Evolutionary conservation across 2,329 filamentous ascomycete species (phyloP).

Genomic region (Thelonectria blattea): DNA sequence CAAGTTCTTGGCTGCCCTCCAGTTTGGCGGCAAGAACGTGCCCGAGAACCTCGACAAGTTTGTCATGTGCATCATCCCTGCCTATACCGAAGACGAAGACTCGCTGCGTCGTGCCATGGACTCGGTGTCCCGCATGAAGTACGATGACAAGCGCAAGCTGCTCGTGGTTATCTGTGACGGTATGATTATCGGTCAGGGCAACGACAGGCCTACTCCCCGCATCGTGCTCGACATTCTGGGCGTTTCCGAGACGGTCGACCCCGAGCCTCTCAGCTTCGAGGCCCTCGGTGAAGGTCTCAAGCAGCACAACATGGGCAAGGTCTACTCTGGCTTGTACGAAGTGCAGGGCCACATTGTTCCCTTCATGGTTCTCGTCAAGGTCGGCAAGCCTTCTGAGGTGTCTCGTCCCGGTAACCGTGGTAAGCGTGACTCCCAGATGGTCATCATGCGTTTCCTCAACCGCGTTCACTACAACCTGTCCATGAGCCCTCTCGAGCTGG

Average conservation of each 20-base stretch:
- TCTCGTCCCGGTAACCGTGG: constrained; percentile 95
- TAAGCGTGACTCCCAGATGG: constrained; percentile 98
- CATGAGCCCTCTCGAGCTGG: constrained; percentile 95
- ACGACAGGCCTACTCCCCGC: constrained; percentile 91
- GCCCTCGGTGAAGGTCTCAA: constrained; percentile 94
- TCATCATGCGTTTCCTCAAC: constrained; percentile 98
- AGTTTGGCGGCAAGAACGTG: constrained; percentile 88
- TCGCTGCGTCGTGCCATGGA: constrained; percentile 96
- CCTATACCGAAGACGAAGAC: constrained; percentile 98
- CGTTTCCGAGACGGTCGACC: constrained; percentile 90
- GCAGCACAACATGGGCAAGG: constrained; percentile 99
- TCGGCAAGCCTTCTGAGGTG: constrained; percentile 97
- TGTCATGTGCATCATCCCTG: constrained; percentile 95
- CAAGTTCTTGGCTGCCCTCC: constrained; percentile 96
- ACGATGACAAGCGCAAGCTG: constrained; percentile 98
- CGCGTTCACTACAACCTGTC: constrained; percentile 96
- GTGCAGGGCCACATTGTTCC: constrained; percentile 98
- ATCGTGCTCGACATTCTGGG: constrained; percentile 98
- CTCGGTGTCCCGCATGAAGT: constrained; percentile 91
- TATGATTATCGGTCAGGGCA: constrained; percentile 99
- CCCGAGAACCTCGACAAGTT: constrained; percentile 99
- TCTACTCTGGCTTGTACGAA: constrained; percentile 97
- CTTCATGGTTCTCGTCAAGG: constrained; percentile 95
- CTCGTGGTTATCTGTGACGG: constrained; percentile 93
- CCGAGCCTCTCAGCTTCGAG: constrained; percentile 95